These are phyloP conservation scores for Myxozyma kluyveri DNA, from an alignment of 805 yeast genomes.

Conservation along the genomic window DNA sequence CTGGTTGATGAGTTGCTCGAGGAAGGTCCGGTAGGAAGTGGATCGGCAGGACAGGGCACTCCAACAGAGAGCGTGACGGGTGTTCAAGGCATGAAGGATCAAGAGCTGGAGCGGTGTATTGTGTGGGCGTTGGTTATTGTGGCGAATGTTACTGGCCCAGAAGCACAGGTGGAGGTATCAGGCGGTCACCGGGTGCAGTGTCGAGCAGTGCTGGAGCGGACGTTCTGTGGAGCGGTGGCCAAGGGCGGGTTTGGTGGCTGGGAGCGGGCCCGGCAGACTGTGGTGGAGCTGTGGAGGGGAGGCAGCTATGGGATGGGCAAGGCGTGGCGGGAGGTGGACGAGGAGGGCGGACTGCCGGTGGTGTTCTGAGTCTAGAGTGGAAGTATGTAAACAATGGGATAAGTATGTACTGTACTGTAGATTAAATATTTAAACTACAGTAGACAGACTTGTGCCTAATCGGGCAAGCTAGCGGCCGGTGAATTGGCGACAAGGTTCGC, in stretches of 20 bases:
- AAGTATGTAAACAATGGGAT: background rate
- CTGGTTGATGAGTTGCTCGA: constrained; percentile 2
- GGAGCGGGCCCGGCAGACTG: constrained; percentile 14
- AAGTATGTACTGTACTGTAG: too few relatives aligned
- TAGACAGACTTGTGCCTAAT: background rate
- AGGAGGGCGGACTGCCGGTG: background rate
- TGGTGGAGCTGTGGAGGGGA: constrained; percentile 9
- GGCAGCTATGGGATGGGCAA: constrained; percentile 7
- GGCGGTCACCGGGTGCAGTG: background rate
- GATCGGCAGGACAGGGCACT: too few relatives aligned
- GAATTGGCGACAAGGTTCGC: background rate
- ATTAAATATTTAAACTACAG: too few relatives aligned
- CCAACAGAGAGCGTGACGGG: too few relatives aligned
- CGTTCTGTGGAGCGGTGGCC: constrained; percentile 3
- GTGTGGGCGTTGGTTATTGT: constrained; percentile 13
- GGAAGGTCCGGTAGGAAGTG: background rate
- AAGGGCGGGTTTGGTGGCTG: constrained; percentile 14
- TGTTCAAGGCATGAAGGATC: constrained; percentile 2
- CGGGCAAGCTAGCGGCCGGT: background rate
- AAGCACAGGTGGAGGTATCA: background rate
- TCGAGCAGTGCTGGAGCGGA: constrained; percentile 4
- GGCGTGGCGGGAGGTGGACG: constrained; percentile 16
- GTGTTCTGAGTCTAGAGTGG: background rate
- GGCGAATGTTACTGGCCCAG: constrained; percentile 4
- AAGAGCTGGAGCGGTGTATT: constrained; percentile 16